phyloP scores from a whole-genome alignment of 305 asterid species.

The Fraxinus nigra region DNA sequence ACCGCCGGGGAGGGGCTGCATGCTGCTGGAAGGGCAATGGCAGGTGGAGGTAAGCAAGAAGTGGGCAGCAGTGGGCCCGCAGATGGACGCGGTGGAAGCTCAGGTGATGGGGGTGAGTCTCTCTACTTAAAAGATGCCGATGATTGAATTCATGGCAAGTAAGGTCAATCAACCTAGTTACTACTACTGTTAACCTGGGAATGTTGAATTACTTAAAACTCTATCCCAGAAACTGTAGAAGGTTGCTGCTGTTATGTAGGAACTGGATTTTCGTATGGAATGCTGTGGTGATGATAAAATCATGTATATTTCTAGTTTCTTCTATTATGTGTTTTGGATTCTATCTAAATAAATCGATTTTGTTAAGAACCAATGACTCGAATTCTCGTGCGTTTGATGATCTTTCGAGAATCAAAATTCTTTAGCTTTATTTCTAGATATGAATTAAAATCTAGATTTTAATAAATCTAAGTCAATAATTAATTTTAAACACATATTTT shows the following conservation, averaged over 20 bases:
- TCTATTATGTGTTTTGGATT: not conserved
- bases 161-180: not conserved
- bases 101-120: slow-evolving; percentile 39
- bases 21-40: slow-evolving; percentile 24
- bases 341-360: too few relatives aligned
- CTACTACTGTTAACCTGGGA: not conserved
- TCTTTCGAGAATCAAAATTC: too few relatives aligned
- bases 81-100: slow-evolving; percentile 34
- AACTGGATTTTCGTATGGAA: slow-evolving; percentile 4
- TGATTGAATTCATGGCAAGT: slow-evolving; percentile 26
- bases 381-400: too few relatives aligned
- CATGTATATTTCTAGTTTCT: slow-evolving; percentile 11
- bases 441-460: too few relatives aligned
- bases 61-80: slow-evolving; percentile 24
- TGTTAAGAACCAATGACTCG: too few relatives aligned
- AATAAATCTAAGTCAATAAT: too few relatives aligned
- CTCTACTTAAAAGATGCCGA: slow-evolving; percentile 38
- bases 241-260: slow-evolving; percentile 5
- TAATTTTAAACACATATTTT: too few relatives aligned
- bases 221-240: not conserved
- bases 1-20: slow-evolving; percentile 20
- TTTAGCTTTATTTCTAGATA: too few relatives aligned
- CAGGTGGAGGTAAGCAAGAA: slow-evolving; percentile 36
- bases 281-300: not conserved
- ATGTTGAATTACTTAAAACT: not conserved